Evolutionary conservation across 2,329 filamentous ascomycete genomes (phyloP).

Genomic region (Calonectria honghensis): DNA sequence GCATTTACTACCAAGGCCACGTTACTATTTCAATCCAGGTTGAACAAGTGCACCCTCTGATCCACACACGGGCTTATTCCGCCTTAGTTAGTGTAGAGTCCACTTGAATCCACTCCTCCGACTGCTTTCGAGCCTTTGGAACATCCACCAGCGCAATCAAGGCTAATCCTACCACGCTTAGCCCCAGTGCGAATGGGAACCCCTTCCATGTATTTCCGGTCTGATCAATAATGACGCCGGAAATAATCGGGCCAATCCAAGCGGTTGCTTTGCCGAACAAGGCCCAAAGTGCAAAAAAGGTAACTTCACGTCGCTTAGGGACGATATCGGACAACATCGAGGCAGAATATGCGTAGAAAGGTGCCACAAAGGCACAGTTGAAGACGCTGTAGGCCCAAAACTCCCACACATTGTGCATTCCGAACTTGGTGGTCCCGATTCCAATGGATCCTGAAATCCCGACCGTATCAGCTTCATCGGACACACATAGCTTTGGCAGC

Average conservation of each 20-base stretch:
- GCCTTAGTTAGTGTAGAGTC: background rate
- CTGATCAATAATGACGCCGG: conserved; percentile 5
- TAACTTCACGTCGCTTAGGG: conserved; percentile 8
- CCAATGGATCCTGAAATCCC: background rate
- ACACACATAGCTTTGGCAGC: background rate
- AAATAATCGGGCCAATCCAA: conserved; percentile 18
- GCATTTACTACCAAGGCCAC: no score
- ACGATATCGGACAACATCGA: conserved; percentile 12
- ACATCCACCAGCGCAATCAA: conserved; percentile 14
- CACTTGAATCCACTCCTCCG: background rate
- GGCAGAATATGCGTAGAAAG: conserved; percentile 11
- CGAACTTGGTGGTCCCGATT: conserved; percentile 13
- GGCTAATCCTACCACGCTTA: background rate
- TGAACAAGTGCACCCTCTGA: background rate
- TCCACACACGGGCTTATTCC: background rate
- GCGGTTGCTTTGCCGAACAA: conserved; percentile 2
- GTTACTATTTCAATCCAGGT: background rate
- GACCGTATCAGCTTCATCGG: background rate
- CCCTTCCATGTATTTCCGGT: conserved; percentile 16
- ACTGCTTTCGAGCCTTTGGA: conserved; percentile 3
- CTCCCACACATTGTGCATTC: conserved; percentile 4
- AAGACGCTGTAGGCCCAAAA: conserved; percentile 18
- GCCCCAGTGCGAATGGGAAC: background rate
- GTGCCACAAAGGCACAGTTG: conserved; percentile 10
- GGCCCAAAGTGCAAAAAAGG: conserved; percentile 11